Conservation (phyloP, 768 basidiomycete species). For the Suillus subluteus region DNA sequence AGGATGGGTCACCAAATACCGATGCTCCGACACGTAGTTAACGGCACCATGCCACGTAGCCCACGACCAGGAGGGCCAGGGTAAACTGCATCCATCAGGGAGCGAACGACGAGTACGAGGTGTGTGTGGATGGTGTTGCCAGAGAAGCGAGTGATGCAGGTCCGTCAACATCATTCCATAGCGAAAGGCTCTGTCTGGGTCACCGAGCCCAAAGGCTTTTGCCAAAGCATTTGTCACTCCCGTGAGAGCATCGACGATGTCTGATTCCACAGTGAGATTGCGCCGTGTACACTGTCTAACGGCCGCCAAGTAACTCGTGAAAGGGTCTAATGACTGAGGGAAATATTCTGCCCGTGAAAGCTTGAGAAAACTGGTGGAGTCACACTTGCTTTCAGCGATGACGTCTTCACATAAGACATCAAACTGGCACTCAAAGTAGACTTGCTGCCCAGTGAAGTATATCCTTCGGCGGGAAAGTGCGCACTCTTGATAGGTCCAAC, state of each 20-base stretch:
- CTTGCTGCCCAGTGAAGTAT: conserved; percentile 25
- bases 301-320: neutral
- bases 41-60: conserved; percentile 28
- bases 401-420: conserved; percentile 31
- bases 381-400: conserved; percentile 19
- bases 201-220: neutral
- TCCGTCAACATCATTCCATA: conserved; percentile 10
- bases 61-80: conserved; percentile 31
- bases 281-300: neutral
- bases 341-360: neutral
- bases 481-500: conserved; percentile 28
- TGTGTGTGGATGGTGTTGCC: conserved; percentile 25
- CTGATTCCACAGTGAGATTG: conserved; percentile 3
- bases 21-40: conserved; percentile 6
- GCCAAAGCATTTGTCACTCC: conserved; percentile 6
- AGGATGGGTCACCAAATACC: conserved; percentile 1
- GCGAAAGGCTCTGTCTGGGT: neutral
- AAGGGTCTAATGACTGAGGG: neutral
- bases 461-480: conserved; percentile 25
- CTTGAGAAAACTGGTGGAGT: conserved; percentile 1
- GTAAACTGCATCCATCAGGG: neutral
- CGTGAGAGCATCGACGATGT: neutral
- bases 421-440: conserved; percentile 24
- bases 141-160: conserved; percentile 21
- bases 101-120: conserved; percentile 18